Conservation (phyloP, 441 rosid genomes). For the Jatropha podagrica region DNA sequence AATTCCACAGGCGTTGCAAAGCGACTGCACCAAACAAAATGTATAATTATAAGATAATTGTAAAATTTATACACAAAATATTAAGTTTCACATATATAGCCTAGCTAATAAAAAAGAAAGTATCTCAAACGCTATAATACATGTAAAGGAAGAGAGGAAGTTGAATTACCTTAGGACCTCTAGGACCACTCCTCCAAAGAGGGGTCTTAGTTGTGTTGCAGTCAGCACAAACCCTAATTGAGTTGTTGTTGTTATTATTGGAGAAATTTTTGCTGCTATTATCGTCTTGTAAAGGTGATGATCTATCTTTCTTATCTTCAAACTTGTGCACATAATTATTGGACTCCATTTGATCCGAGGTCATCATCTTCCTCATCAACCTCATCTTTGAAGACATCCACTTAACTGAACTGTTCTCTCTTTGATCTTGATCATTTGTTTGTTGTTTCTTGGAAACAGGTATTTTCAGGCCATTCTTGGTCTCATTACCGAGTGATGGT, state of each 20-base stretch:
- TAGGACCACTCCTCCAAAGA: slow-evolving; percentile 96
- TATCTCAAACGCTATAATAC: not conserved
- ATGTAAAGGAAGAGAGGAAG: not conserved
- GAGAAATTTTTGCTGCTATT: slow-evolving; percentile 32
- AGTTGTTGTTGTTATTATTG: slow-evolving; percentile 36
- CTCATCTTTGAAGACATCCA: slow-evolving; percentile 93
- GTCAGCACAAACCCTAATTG: slow-evolving; percentile 91
- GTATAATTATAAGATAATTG: not conserved
- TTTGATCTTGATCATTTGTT: slow-evolving; percentile 11
- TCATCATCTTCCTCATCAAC: slow-evolving; percentile 71
- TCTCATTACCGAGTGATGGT: slow-evolving; percentile 31
- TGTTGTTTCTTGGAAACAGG: slow-evolving; percentile 51
- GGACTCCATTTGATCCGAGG: slow-evolving; percentile 16
- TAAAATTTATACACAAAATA: too few relatives aligned
- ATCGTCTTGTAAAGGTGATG: slow-evolving; percentile 31
- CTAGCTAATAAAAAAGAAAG: too few relatives aligned
- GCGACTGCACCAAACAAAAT: slow-evolving; percentile 50
- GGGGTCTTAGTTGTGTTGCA: slow-evolving; percentile 96
- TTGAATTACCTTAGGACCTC: slow-evolving; percentile 82
- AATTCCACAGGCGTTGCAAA: slow-evolving; percentile 98
- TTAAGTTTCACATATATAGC: too few relatives aligned
- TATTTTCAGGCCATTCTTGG: slow-evolving; percentile 37
- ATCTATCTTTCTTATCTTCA: slow-evolving; percentile 34
- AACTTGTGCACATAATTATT: slow-evolving; percentile 25
- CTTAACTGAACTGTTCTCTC: slow-evolving; percentile 39